phyloP scores from a whole-genome alignment of 2,329 filamentous ascomycete genomes.

The Fusarium poae region DNA sequence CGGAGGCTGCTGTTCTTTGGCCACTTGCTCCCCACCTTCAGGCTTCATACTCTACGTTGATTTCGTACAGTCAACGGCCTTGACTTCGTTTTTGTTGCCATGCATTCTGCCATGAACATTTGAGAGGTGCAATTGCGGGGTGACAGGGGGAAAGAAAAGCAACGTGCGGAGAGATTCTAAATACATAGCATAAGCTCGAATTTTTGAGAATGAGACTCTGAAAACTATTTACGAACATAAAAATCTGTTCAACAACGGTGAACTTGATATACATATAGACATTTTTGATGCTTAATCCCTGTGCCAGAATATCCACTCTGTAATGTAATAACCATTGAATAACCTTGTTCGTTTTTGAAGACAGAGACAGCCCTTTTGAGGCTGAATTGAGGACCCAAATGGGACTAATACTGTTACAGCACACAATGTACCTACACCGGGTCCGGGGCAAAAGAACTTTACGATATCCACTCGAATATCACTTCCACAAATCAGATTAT shows the following conservation, averaged over 20 bases:
- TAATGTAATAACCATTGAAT: neutral
- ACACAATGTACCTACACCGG: slow-evolving; percentile 17
- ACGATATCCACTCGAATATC: slow-evolving; percentile 12
- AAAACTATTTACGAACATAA: neutral
- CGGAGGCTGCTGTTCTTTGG: neutral
- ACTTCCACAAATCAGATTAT: slow-evolving; percentile 38
- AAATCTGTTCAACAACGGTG: neutral
- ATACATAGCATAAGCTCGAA: neutral
- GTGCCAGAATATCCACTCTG: neutral
- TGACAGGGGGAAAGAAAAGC: slow-evolving; percentile 12
- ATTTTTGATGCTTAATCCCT: neutral
- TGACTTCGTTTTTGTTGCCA: neutral
- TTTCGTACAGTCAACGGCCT: neutral
- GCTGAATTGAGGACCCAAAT: slow-evolving; percentile 26
- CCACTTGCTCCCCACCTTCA: neutral
- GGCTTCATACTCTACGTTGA: neutral
- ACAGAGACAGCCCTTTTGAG: slow-evolving; percentile 26
- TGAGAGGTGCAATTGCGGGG: slow-evolving; percentile 26
- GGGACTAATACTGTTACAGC: slow-evolving; percentile 13
- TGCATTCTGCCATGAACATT: slow-evolving; percentile 5
- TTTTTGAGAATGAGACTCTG: neutral
- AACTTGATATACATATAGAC: neutral
- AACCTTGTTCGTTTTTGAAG: slow-evolving; percentile 4
- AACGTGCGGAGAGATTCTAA: slow-evolving; percentile 13
- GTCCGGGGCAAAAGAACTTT: slow-evolving; percentile 29